phyloP scores from a whole-genome alignment of 768 basidiomycete genomes.

The Pleurotus tuoliensis region DNA sequence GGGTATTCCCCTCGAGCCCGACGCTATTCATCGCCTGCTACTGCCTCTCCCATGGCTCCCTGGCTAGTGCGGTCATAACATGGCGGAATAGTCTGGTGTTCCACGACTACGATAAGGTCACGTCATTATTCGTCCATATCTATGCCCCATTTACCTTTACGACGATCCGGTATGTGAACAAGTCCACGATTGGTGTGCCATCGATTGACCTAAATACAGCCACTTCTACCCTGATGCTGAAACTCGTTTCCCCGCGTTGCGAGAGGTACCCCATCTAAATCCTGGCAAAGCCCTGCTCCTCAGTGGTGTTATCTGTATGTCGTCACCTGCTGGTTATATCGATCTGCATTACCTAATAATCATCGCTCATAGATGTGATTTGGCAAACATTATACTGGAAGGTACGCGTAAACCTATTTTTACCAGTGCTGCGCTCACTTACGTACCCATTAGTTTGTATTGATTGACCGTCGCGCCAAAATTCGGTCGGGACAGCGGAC shows the following conservation, averaged over 20 bases:
- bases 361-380: conserved; percentile 57
- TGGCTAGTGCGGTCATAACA: conserved; percentile 93
- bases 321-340: neutral
- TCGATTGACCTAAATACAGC: conserved; percentile 32
- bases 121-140: conserved; percentile 91
- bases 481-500: conserved; percentile 89
- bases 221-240: conserved; percentile 86
- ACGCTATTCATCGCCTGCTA: conserved; percentile 90
- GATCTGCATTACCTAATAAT: no score
- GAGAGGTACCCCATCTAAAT: conserved; percentile 62
- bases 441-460: conserved; percentile 56
- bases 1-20: conserved; percentile 77
- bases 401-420: conserved; percentile 28
- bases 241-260: conserved; percentile 81
- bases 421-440: no score
- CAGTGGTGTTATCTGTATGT: conserved; percentile 81
- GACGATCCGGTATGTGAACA: conserved; percentile 67
- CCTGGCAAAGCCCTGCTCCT: conserved; percentile 72
- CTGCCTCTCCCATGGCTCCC: conserved; percentile 84
- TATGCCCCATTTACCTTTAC: conserved; percentile 91
- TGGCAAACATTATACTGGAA: conserved; percentile 98
- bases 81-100: conserved; percentile 99
- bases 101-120: conserved; percentile 96
- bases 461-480: conserved; percentile 84
- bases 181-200: neutral